phyloP scores from a whole-genome alignment of 768 basidiomycete genomes.

The Psilocybe cyanescens region DNA sequence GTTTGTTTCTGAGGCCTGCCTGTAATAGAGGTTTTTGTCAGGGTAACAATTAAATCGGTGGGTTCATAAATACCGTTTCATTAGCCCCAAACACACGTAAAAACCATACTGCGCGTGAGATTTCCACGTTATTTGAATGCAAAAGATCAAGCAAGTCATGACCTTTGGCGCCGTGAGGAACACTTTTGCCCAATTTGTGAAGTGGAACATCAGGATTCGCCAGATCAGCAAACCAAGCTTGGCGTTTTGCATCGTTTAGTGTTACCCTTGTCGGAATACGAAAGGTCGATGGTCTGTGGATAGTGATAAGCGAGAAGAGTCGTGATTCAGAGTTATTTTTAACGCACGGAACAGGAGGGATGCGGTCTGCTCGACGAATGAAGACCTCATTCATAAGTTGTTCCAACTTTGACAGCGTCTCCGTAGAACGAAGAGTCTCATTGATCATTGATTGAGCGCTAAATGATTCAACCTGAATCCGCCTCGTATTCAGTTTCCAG shows the following conservation, averaged over 20 bases:
- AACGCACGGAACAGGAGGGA: constrained; percentile 68
- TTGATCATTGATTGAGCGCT: constrained; percentile 59
- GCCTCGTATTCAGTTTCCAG: background rate
- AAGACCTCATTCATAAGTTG: constrained; percentile 81
- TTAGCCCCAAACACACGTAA: constrained; percentile 86
- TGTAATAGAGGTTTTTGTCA: constrained; percentile 24
- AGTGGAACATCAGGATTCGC: constrained; percentile 82
- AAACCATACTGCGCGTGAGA: constrained; percentile 87
- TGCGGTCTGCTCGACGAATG: constrained; percentile 56
- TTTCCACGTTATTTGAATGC: constrained; percentile 75
- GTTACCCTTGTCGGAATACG: constrained; percentile 85
- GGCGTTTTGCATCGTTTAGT: constrained; percentile 76
- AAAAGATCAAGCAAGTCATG: constrained; percentile 82
- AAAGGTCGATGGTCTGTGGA: constrained; percentile 63
- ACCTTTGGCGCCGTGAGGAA: constrained; percentile 87
- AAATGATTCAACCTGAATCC: constrained; percentile 62
- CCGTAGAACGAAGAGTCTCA: constrained; percentile 51
- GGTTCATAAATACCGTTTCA: constrained; percentile 61
- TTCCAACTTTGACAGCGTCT: constrained; percentile 64
- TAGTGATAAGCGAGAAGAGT: background rate
- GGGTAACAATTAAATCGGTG: background rate
- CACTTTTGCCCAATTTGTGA: constrained; percentile 80
- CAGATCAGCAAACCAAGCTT: constrained; percentile 82
- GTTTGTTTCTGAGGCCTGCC: constrained; percentile 79
- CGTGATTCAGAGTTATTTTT: background rate